Conservation (phyloP, 371 early-diverging fungal species). For the Mucor plumbeus region DNA sequence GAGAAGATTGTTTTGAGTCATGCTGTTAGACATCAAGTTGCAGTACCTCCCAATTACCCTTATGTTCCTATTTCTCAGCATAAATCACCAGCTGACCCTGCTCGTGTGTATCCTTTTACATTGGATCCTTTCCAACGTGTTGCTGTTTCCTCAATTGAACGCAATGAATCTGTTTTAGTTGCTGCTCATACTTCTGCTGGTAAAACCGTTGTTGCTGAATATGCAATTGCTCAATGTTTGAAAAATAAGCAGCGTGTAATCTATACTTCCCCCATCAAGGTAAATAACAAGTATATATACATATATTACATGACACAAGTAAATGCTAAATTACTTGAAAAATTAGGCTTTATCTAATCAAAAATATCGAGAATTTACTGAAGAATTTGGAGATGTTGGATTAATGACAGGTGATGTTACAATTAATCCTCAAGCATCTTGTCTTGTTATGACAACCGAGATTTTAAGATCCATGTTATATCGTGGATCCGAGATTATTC, state of each 20-base stretch:
- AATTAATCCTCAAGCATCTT: slow-evolving; percentile 96
- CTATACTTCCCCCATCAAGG: slow-evolving; percentile 99
- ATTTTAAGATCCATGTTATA: slow-evolving; percentile 99
- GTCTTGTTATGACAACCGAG: slow-evolving; percentile 99
- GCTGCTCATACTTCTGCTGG: slow-evolving; percentile 99
- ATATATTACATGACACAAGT: background rate
- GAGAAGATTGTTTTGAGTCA: slow-evolving; percentile 61
- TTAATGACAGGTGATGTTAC: slow-evolving; percentile 99
- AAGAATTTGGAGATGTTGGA: slow-evolving; percentile 99
- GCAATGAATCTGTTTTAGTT: slow-evolving; percentile 97
- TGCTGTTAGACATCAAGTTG: slow-evolving; percentile 93
- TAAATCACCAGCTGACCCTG: slow-evolving; percentile 79
- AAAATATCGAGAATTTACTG: slow-evolving; percentile 98
- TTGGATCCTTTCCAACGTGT: slow-evolving; percentile 99
- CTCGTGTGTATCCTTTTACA: slow-evolving; percentile 91
- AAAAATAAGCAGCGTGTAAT: slow-evolving; percentile 97
- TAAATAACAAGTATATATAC: slow-evolving; percentile 24
- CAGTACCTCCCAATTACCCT: slow-evolving; percentile 86
- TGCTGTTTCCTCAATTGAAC: slow-evolving; percentile 90
- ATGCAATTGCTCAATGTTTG: slow-evolving; percentile 97
- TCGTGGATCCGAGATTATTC: slow-evolving; percentile 97
- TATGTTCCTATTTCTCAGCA: slow-evolving; percentile 91
- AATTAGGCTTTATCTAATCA: slow-evolving; percentile 97
- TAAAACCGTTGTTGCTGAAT: slow-evolving; percentile 99
- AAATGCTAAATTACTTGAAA: too few relatives aligned